Evolutionary conservation across 2,329 filamentous ascomycete species (phyloP).

Genomic region (Aspergillus ustus): DNA sequence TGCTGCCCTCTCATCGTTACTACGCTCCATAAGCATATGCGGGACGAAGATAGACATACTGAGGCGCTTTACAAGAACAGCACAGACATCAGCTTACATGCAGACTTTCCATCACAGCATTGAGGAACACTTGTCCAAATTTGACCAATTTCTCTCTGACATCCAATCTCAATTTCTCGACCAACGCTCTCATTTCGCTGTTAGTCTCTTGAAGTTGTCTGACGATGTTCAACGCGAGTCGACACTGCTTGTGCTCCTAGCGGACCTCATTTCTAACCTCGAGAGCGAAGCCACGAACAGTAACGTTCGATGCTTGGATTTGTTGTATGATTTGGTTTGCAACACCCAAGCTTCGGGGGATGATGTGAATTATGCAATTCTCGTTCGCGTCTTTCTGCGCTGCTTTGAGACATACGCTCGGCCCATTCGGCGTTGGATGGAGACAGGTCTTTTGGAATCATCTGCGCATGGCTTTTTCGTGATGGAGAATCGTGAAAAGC

Average conservation of each 20-base stretch:
- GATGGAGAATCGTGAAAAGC: slow-evolving; percentile 58
- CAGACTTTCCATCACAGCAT: slow-evolving; percentile 74
- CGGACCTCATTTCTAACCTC: slow-evolving; percentile 64
- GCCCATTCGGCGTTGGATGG: slow-evolving; percentile 84
- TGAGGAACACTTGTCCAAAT: slow-evolving; percentile 58
- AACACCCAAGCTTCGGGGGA: slow-evolving; percentile 73
- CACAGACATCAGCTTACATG: slow-evolving; percentile 62
- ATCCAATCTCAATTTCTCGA: slow-evolving; percentile 66
- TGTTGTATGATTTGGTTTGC: slow-evolving; percentile 73
- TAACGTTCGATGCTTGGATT: slow-evolving; percentile 76
- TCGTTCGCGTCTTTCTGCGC: slow-evolving; percentile 74
- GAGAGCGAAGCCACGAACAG: slow-evolving; percentile 49
- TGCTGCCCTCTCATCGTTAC: slow-evolving; percentile 35
- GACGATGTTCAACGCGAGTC: slow-evolving; percentile 60
- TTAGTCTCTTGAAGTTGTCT: slow-evolving; percentile 70
- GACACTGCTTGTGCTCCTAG: slow-evolving; percentile 63
- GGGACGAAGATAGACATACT: slow-evolving; percentile 55
- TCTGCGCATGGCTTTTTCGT: slow-evolving; percentile 75
- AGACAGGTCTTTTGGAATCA: slow-evolving; percentile 68
- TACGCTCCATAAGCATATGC: slow-evolving; percentile 51
- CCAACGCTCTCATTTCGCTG: slow-evolving; percentile 57
- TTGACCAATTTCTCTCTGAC: slow-evolving; percentile 63
- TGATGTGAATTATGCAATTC: slow-evolving; percentile 61
- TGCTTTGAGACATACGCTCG: slow-evolving; percentile 83
- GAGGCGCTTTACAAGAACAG: slow-evolving; percentile 52